A percentile compares a stretch with the other conserved stretches of the same genome.
Evolutionary conservation across 495 filamentous ascomycete species (phyloP).

Genomic region (Aspergillus funiculosus): DNA sequence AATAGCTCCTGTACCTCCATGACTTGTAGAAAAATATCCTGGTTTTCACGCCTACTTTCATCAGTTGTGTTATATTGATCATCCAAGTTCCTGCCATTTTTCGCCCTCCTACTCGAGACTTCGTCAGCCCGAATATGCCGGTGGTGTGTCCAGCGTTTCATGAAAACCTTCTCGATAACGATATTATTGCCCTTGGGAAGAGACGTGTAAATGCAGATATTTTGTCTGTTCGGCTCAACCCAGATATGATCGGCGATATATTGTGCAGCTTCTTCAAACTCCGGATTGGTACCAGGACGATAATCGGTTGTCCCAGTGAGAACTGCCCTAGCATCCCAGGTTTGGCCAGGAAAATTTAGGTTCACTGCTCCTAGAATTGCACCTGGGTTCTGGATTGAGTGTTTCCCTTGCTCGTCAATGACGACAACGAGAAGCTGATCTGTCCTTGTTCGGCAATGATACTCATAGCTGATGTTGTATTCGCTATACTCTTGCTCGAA

Average conservation of each 20-base stretch:
- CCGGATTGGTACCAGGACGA: constrained; percentile 6
- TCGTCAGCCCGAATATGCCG: constrained; percentile 13
- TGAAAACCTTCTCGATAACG: constrained; percentile 24
- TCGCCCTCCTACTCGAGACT: neutral
- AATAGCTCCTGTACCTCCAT: constrained; percentile 40
- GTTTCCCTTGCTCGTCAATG: constrained; percentile 38
- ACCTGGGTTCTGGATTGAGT: constrained; percentile 16
- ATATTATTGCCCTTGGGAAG: constrained; percentile 16
- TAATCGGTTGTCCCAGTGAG: constrained; percentile 20
- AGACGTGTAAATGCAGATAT: constrained; percentile 20
- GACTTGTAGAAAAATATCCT: constrained; percentile 33
- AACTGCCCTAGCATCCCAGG: constrained; percentile 42
- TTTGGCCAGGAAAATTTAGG: constrained; percentile 37
- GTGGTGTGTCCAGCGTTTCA: constrained; percentile 33
- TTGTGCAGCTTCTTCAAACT: constrained; percentile 22
- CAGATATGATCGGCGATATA: constrained; percentile 28
- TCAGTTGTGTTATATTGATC: neutral
- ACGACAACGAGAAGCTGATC: constrained; percentile 39
- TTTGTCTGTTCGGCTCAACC: constrained; percentile 23
- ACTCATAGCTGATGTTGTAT: constrained; percentile 45
- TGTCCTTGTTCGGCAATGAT: constrained; percentile 33
- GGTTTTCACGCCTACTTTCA: neutral
- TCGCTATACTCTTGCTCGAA: constrained; percentile 27
- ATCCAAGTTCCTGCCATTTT: neutral
- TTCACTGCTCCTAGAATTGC: constrained; percentile 28